Conservation (phyloP, 176 grass and related monocot genomes). For the Pharus latifolius region DNA sequence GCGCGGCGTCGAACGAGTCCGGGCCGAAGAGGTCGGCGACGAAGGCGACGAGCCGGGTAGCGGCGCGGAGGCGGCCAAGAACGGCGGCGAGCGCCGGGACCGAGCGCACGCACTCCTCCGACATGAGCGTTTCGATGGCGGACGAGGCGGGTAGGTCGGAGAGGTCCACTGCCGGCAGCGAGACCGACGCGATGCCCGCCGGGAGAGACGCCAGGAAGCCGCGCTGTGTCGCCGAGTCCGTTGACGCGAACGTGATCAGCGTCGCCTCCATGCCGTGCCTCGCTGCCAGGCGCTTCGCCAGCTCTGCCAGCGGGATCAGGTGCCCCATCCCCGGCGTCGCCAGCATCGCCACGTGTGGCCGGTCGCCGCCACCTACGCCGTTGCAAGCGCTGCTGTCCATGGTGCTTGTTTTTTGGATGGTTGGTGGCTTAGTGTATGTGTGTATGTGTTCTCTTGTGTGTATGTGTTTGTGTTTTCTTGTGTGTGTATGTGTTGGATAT, state of each 20-base stretch:
- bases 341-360: constrained; percentile 39
- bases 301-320: constrained; percentile 53
- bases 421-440: too few species aligned
- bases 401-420: too few species aligned
- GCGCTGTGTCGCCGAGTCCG: constrained; percentile 19
- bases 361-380: not conserved
- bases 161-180: constrained; percentile 33
- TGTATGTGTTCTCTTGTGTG: too few species aligned
- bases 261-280: constrained; percentile 27
- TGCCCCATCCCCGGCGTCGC: constrained; percentile 51
- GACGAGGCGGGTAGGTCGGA: constrained; percentile 16
- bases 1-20: constrained; percentile 36
- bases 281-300: constrained; percentile 32
- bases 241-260: constrained; percentile 36
- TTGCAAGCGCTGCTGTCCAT: too few species aligned
- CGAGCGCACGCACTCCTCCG: not conserved
- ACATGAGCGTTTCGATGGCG: constrained; percentile 50
- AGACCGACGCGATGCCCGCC: not conserved
- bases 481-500: too few species aligned
- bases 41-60: constrained; percentile 24
- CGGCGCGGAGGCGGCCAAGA: not conserved
- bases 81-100: not conserved
- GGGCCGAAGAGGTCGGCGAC: constrained; percentile 53
- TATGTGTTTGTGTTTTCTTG: too few species aligned
- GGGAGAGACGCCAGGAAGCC: constrained; percentile 25